These are phyloP conservation scores for Secale cereale DNA, from an alignment of 176 grass and related monocot genomes.

Conservation along the genomic window DNA sequence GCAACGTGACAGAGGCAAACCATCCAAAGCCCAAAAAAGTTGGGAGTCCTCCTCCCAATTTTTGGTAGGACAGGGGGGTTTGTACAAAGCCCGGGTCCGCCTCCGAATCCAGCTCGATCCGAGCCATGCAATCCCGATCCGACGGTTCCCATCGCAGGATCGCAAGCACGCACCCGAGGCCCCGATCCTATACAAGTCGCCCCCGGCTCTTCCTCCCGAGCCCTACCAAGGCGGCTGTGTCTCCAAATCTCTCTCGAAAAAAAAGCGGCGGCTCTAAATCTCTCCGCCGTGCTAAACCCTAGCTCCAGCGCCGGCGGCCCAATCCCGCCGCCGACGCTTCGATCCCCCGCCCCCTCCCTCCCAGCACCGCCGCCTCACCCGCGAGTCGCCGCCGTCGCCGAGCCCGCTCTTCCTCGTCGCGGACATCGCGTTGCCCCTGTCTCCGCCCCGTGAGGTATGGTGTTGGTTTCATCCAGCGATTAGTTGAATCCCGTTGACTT, in stretches of 20 bases:
- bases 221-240: background rate
- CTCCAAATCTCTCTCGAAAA: background rate
- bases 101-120: background rate
- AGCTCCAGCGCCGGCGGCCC: background rate
- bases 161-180: background rate
- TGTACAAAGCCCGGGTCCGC: background rate
- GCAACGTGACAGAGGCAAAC: no score
- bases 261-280: background rate
- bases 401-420: background rate
- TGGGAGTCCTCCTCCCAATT: no score
- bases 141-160: background rate
- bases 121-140: background rate
- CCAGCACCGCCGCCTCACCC: background rate
- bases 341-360: background rate
- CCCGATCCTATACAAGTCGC: background rate
- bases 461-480: background rate
- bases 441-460: background rate
- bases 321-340: background rate
- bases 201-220: background rate
- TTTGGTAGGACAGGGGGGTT: background rate
- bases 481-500: background rate
- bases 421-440: background rate
- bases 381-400: background rate
- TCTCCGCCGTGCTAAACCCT: background rate
- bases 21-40: no score